A percentile compares a stretch with the other conserved stretches of the same genome.
Conservation (phyloP, 768 basidiomycete species). For the Megacollybia marginata region DNA sequence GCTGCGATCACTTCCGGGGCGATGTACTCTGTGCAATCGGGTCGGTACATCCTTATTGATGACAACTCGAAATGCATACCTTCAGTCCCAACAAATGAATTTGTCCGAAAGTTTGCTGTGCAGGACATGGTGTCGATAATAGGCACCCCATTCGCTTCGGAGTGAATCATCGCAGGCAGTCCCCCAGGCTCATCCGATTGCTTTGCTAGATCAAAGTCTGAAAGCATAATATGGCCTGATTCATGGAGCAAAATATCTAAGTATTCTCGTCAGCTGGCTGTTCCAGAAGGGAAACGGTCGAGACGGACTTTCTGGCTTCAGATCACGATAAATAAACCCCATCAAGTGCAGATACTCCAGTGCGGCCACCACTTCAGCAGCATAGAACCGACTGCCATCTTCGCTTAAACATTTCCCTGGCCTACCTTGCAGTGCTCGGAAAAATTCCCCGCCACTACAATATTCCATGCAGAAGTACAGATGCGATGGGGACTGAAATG, state of each 20-base stretch:
- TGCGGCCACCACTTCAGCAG: constrained; percentile 96
- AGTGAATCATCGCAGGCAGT: constrained; percentile 82
- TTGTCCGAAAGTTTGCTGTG: constrained; percentile 95
- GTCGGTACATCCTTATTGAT: constrained; percentile 3
- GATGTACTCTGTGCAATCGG: constrained; percentile 75
- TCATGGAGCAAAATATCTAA: constrained; percentile 95
- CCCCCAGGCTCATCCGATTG: constrained; percentile 83
- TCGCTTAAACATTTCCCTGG: constrained; percentile 97
- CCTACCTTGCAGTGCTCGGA: constrained; percentile 91
- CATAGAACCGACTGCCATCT: constrained; percentile 95
- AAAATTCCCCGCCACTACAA: constrained; percentile 99
- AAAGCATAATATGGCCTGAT: constrained; percentile 98
- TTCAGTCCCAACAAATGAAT: constrained; percentile 99
- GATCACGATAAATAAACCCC: constrained; percentile 98
- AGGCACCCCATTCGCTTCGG: constrained; percentile 66
- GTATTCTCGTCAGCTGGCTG: constrained; percentile 1
- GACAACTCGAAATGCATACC: constrained; percentile 42
- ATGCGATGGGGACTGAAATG: constrained; percentile 97
- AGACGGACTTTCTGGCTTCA: constrained; percentile 96
- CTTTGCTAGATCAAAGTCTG: constrained; percentile 98
- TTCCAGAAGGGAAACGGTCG: constrained; percentile 1
- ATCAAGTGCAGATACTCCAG: constrained; percentile 98
- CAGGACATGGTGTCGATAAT: constrained; percentile 96
- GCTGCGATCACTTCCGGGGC: constrained; percentile 98
- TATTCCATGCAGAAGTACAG: constrained; percentile 99